These are phyloP conservation scores for Penicillium dipodomyicola DNA, from an alignment of 495 filamentous ascomycete genomes.

Conservation along the genomic window DNA sequence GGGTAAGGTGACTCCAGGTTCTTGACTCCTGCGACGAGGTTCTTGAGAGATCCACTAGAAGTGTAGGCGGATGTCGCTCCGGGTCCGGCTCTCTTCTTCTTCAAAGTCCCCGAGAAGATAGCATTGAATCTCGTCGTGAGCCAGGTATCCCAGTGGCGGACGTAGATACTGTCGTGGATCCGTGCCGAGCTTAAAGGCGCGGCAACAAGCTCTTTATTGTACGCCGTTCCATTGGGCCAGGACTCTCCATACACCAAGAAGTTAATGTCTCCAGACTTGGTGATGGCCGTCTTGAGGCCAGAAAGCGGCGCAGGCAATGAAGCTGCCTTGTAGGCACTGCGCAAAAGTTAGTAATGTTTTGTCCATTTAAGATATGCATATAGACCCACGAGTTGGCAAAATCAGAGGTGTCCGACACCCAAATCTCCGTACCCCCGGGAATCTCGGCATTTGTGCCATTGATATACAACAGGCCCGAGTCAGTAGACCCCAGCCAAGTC, in stretches of 20 bases:
- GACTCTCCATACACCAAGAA: conserved; percentile 61
- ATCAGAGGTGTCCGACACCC: conserved; percentile 33
- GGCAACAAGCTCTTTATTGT: conserved; percentile 56
- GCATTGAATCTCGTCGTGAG: conserved; percentile 50
- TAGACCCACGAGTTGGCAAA: conserved; percentile 30
- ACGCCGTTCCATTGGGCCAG: conserved; percentile 58
- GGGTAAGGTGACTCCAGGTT: conserved; percentile 47
- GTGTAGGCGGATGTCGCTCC: conserved; percentile 18
- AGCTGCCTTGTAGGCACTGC: conserved; percentile 51
- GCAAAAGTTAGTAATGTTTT: background rate
- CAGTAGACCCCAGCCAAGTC: conserved; percentile 40
- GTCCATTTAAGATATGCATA: background rate
- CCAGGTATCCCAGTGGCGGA: conserved; percentile 76
- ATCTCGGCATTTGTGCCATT: conserved; percentile 45
- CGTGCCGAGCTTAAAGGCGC: conserved; percentile 58
- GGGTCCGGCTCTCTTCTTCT: conserved; percentile 17
- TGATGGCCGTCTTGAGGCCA: conserved; percentile 61
- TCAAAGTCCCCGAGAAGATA: conserved; percentile 45
- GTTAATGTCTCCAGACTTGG: conserved; percentile 54
- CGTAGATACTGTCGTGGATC: conserved; percentile 68
- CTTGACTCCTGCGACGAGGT: conserved; percentile 44
- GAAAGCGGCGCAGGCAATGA: conserved; percentile 59
- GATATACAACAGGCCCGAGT: conserved; percentile 47
- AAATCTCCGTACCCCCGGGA: conserved; percentile 44
- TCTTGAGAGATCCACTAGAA: conserved; percentile 29